These are phyloP conservation scores for Jatropha curcas DNA, from an alignment of 345 rosid species.

Conservation along the genomic window DNA sequence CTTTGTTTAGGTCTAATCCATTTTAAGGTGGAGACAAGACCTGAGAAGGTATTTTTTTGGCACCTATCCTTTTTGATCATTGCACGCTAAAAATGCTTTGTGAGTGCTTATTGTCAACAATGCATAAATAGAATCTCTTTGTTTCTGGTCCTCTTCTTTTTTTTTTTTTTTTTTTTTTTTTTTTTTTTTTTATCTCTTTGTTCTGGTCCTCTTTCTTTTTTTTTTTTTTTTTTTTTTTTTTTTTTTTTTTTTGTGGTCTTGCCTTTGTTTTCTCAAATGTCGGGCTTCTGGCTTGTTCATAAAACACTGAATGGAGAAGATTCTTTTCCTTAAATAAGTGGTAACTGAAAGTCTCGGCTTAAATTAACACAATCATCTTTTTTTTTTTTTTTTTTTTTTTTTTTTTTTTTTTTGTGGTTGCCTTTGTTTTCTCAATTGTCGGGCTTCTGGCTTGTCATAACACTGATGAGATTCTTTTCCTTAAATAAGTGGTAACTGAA, in stretches of 20 bases:
- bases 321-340: background rate
- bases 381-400: too few relatives aligned
- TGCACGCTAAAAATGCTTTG: background rate
- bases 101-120: background rate
- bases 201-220: too few relatives aligned
- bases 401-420: background rate
- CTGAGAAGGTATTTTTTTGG: constrained; percentile 72
- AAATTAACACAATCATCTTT: background rate
- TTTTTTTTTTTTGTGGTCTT: background rate
- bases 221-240: too few relatives aligned
- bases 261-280: background rate
- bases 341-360: background rate
- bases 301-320: background rate
- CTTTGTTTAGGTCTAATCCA: constrained; percentile 86
- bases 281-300: background rate
- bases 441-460: background rate
- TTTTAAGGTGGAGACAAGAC: constrained; percentile 95
- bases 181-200: too few relatives aligned
- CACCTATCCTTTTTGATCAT: background rate
- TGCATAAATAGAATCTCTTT: background rate
- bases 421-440: background rate
- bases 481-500: background rate
- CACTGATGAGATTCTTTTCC: background rate
- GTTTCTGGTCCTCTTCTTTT: background rate
- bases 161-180: too few relatives aligned